Conservation (phyloP, 345 rosid genomes). For the Lepidium didymum region DNA sequence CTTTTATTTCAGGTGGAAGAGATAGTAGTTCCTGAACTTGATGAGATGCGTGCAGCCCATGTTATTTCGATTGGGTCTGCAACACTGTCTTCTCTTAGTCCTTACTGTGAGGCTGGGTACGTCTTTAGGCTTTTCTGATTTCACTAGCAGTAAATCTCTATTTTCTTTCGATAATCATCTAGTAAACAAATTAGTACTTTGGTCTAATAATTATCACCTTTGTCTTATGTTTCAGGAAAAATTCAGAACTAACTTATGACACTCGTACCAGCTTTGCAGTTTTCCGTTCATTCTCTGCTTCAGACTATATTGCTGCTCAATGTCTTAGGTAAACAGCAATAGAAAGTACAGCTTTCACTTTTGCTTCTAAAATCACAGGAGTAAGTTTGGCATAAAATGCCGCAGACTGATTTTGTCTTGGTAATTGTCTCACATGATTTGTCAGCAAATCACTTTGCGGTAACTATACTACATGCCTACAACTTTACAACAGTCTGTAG, state of each 20-base stretch:
- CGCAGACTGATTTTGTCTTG: neutral
- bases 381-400: neutral
- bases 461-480: neutral
- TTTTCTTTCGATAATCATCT: neutral
- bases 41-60: conserved; percentile 78
- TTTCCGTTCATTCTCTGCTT: conserved; percentile 67
- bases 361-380: neutral
- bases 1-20: conserved; percentile 48
- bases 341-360: neutral
- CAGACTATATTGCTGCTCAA: conserved; percentile 76
- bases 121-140: conserved; percentile 9
- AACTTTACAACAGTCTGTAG: neutral
- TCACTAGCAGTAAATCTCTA: neutral
- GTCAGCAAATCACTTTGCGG: neutral
- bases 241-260: conserved; percentile 48
- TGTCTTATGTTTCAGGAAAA: conserved; percentile 45
- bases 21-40: conserved; percentile 77
- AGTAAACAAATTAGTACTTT: neutral
- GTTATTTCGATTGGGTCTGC: conserved; percentile 68
- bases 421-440: neutral
- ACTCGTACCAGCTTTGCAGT: conserved; percentile 59
- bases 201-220: conserved; percentile 3
- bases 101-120: conserved; percentile 69
- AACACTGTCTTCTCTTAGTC: conserved; percentile 32
- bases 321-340: conserved; percentile 50